Percentiles rank a stretch among this genome's conserved stretches.
Evolutionary conservation across 2,329 filamentous ascomycete species (phyloP).

Genomic region (Hypoxylon sp.): DNA sequence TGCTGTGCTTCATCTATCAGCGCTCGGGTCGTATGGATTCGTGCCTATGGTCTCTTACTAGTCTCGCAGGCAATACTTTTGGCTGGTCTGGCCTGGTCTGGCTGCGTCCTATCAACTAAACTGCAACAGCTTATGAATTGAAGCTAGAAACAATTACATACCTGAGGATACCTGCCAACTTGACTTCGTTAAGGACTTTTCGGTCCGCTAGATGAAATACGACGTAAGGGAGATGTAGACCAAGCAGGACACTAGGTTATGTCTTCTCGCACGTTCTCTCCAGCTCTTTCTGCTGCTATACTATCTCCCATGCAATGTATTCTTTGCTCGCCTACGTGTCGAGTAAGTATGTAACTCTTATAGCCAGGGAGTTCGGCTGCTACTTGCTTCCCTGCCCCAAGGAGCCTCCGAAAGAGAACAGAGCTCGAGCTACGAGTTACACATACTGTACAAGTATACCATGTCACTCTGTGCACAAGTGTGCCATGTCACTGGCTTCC

Average conservation of each 20-base stretch:
- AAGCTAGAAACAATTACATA: background rate
- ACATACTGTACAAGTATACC: conserved; percentile 37
- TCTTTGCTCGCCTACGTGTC: conserved; percentile 33
- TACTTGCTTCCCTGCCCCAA: conserved; percentile 34
- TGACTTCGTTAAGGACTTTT: background rate
- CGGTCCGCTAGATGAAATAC: background rate
- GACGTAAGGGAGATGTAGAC: background rate
- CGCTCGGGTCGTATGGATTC: conserved; percentile 11
- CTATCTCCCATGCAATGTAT: conserved; percentile 35
- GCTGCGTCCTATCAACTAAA: background rate
- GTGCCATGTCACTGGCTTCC: conserved; percentile 26
- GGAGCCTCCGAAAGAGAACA: conserved; percentile 33
- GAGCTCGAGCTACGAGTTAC: conserved; percentile 35
- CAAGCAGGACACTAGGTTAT: background rate
- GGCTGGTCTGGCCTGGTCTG: background rate
- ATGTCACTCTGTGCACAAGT: conserved; percentile 32
- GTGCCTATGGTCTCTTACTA: conserved; percentile 7
- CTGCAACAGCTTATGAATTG: conserved; percentile 6
- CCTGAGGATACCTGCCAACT: background rate
- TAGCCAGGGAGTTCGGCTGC: conserved; percentile 2
- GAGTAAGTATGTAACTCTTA: conserved; percentile 38
- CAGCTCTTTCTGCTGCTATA: conserved; percentile 35
- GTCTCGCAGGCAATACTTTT: background rate
- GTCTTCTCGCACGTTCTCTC: conserved; percentile 29
- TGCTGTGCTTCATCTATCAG: conserved; percentile 5